phyloP scores from a whole-genome alignment of 805 yeast genomes.

The Candida palmyrensis region DNA sequence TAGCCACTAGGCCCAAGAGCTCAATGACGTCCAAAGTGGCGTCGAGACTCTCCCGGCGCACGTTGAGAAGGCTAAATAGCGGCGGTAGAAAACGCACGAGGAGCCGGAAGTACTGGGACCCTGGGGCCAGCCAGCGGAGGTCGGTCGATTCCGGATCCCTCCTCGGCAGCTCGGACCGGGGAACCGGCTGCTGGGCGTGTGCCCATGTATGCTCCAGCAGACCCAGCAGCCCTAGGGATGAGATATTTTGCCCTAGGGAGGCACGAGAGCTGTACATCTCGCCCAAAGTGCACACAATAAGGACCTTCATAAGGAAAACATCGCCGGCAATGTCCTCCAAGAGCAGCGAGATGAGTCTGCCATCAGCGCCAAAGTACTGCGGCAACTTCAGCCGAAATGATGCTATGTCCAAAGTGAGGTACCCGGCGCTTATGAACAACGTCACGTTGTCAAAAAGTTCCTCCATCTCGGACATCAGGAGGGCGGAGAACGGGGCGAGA shows the following conservation, averaged over 20 bases:
- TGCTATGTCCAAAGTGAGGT: conserved; percentile 18
- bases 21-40: conserved; percentile 18
- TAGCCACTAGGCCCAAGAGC: conserved; percentile 16
- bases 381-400: conserved; percentile 11
- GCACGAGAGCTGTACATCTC: conserved; percentile 13
- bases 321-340: conserved; percentile 5
- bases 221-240: no score
- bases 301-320: conserved; percentile 15
- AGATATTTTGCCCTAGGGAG: conserved; percentile 6
- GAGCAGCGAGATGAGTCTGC: conserved; percentile 4
- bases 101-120: conserved; percentile 15
- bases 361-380: conserved; percentile 11
- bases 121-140: conserved; percentile 12
- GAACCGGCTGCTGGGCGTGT: background rate
- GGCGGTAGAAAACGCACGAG: conserved; percentile 18
- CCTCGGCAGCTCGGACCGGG: background rate
- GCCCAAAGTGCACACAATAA: conserved; percentile 19
- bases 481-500: background rate
- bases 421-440: conserved; percentile 18
- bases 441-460: conserved; percentile 12
- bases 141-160: background rate
- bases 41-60: conserved; percentile 8
- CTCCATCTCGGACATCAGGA: conserved; percentile 1
- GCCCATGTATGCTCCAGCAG: background rate
- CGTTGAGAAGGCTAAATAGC: conserved; percentile 10